Percentiles rank a stretch among this genome's conserved stretches.
Conservation (phyloP, 1,284 basidiomycete genomes). For the Ustanciosporium gigantosporum region DNA sequence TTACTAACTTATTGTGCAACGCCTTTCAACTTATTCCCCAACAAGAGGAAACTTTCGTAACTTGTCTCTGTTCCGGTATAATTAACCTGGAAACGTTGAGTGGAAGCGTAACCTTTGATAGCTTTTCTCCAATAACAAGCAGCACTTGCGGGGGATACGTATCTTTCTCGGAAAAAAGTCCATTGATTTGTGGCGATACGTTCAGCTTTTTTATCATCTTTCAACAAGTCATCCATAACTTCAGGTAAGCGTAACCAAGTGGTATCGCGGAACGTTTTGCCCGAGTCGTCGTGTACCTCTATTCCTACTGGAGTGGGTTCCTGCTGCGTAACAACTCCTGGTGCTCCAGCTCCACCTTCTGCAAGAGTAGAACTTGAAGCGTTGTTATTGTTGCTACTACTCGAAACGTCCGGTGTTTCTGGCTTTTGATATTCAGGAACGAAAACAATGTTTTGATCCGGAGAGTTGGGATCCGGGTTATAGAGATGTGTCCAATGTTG, state of each 20-base stretch:
- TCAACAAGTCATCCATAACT: conserved; percentile 46
- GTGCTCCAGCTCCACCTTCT: too few species aligned
- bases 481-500: conserved; percentile 57
- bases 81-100: conserved; percentile 37
- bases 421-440: conserved; percentile 37
- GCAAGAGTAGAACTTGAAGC: too few species aligned
- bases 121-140: conserved; percentile 53
- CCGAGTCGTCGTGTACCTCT: conserved; percentile 36
- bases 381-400: too few species aligned
- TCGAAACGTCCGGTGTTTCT: too few species aligned
- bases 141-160: conserved; percentile 41
- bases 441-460: conserved; percentile 58
- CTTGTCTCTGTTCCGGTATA: conserved; percentile 48
- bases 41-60: conserved; percentile 48
- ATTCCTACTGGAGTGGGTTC: too few species aligned
- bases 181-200: conserved; percentile 54
- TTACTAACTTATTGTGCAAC: too few species aligned
- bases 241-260: conserved; percentile 52
- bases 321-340: too few species aligned
- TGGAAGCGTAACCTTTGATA: conserved; percentile 29
- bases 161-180: conserved; percentile 49
- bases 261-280: conserved; percentile 12
- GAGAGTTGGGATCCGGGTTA: conserved; percentile 43
- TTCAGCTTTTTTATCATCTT: conserved; percentile 41
- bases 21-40: conserved; percentile 30